Evolutionary conservation across 1,284 basidiomycete genomes (phyloP).

Genomic region (Porogramme epimiltina): DNA sequence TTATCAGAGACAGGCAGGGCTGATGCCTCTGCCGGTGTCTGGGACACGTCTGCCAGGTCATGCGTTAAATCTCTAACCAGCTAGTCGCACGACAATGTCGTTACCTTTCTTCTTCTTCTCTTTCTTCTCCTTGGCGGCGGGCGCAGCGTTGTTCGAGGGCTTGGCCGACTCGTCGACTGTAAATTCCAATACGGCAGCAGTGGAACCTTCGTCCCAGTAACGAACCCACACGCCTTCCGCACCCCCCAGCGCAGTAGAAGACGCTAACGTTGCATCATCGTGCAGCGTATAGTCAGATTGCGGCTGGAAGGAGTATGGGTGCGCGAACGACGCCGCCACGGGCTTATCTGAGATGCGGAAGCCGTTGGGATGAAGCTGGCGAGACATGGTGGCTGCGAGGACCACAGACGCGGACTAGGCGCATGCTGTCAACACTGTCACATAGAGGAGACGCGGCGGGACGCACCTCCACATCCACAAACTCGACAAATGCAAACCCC

Average conservation of each 20-base stretch:
- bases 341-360: constrained; percentile 86
- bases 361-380: constrained; percentile 82
- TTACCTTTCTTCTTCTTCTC: constrained; percentile 68
- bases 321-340: constrained; percentile 87
- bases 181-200: constrained; percentile 73
- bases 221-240: constrained; percentile 71
- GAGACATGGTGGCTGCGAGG: constrained; percentile 79
- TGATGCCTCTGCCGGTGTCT: constrained; percentile 52
- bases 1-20: constrained; percentile 72
- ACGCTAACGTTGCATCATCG: constrained; percentile 72
- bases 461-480: constrained; percentile 77
- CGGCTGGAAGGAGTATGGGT: constrained; percentile 83
- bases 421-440: constrained; percentile 15
- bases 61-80: background rate
- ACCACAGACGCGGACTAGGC: constrained; percentile 73
- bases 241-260: constrained; percentile 67
- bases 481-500: constrained; percentile 92
- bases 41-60: constrained; percentile 7
- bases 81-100: background rate
- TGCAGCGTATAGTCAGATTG: constrained; percentile 69
- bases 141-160: constrained; percentile 26
- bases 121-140: constrained; percentile 56
- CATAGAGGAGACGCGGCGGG: background rate
- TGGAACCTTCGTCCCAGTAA: constrained; percentile 83
- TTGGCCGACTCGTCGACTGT: constrained; percentile 69